phyloP scores from a whole-genome alignment of 2,329 filamentous ascomycete genomes.

The Colletotrichum sidae region DNA sequence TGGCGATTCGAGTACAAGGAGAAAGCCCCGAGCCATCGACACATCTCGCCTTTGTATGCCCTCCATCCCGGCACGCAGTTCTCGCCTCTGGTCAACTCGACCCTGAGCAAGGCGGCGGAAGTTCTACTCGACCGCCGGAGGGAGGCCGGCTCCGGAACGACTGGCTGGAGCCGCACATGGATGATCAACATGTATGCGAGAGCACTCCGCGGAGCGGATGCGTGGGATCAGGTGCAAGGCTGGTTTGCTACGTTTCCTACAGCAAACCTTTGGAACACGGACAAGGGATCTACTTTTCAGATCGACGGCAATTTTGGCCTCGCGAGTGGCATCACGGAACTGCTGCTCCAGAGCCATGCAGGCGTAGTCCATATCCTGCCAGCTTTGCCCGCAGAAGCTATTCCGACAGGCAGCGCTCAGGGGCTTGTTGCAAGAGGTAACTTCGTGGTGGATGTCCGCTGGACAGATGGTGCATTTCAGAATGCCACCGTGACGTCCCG shows the following conservation, averaged over 20 bases:
- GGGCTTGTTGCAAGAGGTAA: constrained; percentile 7
- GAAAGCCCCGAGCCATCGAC: constrained; percentile 60
- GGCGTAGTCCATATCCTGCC: constrained; percentile 42
- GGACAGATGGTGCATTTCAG: neutral
- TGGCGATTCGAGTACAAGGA: constrained; percentile 47
- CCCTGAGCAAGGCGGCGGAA: constrained; percentile 41
- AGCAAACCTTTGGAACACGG: constrained; percentile 53
- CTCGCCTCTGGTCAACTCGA: constrained; percentile 43
- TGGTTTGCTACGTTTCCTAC: constrained; percentile 51
- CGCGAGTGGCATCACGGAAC: constrained; percentile 56
- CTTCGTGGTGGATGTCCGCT: constrained; percentile 14
- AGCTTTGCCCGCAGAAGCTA: constrained; percentile 31
- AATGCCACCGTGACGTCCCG: neutral
- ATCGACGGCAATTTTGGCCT: constrained; percentile 63
- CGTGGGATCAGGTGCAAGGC: constrained; percentile 48
- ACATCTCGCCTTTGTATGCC: constrained; percentile 61
- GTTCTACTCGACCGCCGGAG: constrained; percentile 23
- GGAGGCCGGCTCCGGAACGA: constrained; percentile 36
- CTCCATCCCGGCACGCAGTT: constrained; percentile 51
- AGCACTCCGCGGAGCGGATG: constrained; percentile 39
- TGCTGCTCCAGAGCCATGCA: constrained; percentile 53
- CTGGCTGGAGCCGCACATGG: constrained; percentile 6
- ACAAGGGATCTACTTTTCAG: constrained; percentile 50
- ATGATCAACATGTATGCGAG: constrained; percentile 20
- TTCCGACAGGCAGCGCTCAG: constrained; percentile 4